Evolutionary conservation across 2,329 filamentous ascomycete genomes (phyloP).

Genomic region (Colletotrichum gloeosporioides): DNA sequence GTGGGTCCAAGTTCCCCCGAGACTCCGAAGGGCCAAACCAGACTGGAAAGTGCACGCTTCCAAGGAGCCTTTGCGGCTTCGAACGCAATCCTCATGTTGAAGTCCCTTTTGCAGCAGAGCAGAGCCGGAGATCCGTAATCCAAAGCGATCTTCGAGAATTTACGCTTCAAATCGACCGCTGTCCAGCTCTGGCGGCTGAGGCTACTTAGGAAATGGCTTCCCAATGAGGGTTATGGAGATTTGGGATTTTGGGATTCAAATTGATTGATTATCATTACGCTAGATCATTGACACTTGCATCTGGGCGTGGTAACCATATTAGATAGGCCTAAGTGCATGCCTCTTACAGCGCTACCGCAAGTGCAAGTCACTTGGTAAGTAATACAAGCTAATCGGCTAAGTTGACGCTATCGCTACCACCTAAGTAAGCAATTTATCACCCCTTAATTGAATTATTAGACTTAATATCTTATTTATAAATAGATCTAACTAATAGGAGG

Average conservation of each 20-base stretch:
- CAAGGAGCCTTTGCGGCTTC: neutral
- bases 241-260: neutral
- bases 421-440: too few species aligned
- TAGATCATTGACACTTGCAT: neutral
- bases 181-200: neutral
- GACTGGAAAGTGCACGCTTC: neutral
- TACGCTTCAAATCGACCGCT: neutral
- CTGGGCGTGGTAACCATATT: neutral
- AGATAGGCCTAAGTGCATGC: neutral
- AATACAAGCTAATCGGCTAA: too few species aligned
- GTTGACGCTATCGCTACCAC: too few species aligned
- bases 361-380: too few species aligned
- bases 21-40: neutral
- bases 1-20: neutral
- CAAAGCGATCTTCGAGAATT: neutral
- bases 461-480: too few species aligned
- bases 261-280: neutral
- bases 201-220: too few species aligned
- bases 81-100: neutral
- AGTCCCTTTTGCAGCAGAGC: fast-evolving
- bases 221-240: neutral
- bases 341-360: too few species aligned
- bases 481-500: too few species aligned
- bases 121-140: neutral
- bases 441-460: too few species aligned